Evolutionary conservation across 2,329 filamentous ascomycete genomes (phyloP).

Genomic region (Fusarium vanettenii): DNA sequence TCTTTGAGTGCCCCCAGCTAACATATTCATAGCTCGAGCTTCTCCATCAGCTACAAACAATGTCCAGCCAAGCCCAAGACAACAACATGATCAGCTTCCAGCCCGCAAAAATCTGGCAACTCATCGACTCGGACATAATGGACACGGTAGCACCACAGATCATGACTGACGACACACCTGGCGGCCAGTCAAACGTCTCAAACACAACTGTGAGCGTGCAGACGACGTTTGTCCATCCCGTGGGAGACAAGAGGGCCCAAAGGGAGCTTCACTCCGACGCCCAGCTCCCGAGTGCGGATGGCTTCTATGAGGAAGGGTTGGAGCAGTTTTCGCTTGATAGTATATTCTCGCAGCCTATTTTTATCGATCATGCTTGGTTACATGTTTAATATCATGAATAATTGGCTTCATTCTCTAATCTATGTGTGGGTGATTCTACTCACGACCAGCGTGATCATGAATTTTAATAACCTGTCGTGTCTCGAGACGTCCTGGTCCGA

Average conservation of each 20-base stretch:
- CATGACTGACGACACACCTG: conserved; percentile 1
- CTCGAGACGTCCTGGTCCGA: background rate
- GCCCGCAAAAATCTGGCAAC: conserved; percentile 31
- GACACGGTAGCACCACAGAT: conserved; percentile 21
- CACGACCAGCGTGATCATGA: background rate
- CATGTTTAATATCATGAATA: conserved; percentile 17
- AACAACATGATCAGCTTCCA: conserved; percentile 37
- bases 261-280: background rate
- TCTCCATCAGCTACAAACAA: conserved; percentile 23
- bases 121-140: conserved; percentile 30
- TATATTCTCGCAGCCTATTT: conserved; percentile 35
- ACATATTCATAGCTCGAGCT: conserved; percentile 6
- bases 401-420: background rate
- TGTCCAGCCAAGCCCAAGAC: conserved; percentile 30
- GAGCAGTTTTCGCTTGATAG: conserved; percentile 34
- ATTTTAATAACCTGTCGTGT: background rate
- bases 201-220: conserved; percentile 29
- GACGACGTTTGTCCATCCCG: conserved; percentile 29
- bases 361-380: conserved; percentile 34
- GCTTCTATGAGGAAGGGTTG: conserved; percentile 23
- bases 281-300: background rate
- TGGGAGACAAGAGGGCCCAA: conserved; percentile 3
- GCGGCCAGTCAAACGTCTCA: conserved; percentile 10
- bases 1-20: background rate
- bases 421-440: background rate